Conservation (phyloP, 2,329 filamentous ascomycete species). For the Xylariaceae sp. region DNA sequence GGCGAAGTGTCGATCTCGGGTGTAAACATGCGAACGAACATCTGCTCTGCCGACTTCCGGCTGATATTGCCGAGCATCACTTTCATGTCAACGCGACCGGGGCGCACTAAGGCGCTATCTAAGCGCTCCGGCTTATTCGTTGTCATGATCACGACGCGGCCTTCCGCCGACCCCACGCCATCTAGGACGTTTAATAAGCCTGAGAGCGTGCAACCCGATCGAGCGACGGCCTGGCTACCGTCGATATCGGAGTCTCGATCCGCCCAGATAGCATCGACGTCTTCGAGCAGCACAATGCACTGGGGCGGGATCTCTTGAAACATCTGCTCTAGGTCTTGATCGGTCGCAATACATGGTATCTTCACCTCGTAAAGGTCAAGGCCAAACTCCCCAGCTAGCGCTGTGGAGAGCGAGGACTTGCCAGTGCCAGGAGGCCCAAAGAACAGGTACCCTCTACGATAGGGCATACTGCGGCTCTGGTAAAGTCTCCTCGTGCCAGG, state of each 20-base stretch:
- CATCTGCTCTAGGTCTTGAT: constrained; percentile 47
- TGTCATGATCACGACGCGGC: constrained; percentile 63
- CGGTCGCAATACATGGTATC: constrained; percentile 38
- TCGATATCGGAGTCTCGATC: constrained; percentile 35
- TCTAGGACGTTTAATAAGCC: constrained; percentile 61
- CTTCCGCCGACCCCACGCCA: constrained; percentile 60
- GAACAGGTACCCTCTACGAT: constrained; percentile 45
- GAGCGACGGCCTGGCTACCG: constrained; percentile 23
- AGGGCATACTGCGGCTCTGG: constrained; percentile 60
- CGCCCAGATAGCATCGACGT: constrained; percentile 48
- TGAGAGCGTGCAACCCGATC: constrained; percentile 50
- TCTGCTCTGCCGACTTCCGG: constrained; percentile 33
- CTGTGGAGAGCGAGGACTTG: constrained; percentile 46
- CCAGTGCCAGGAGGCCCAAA: constrained; percentile 34
- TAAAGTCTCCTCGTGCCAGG: constrained; percentile 52
- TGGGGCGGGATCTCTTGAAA: constrained; percentile 49
- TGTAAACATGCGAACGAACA: constrained; percentile 37
- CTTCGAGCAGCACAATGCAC: constrained; percentile 54
- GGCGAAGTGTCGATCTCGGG: constrained; percentile 21
- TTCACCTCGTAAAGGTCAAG: constrained; percentile 52
- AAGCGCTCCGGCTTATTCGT: constrained; percentile 59
- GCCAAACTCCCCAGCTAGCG: constrained; percentile 48
- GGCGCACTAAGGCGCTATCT: constrained; percentile 55
- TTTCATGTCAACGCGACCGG: constrained; percentile 58
- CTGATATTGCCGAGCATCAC: constrained; percentile 42